Conservation (phyloP, 2,329 filamentous ascomycete genomes). For the Phyllosticta citrichinensis region DNA sequence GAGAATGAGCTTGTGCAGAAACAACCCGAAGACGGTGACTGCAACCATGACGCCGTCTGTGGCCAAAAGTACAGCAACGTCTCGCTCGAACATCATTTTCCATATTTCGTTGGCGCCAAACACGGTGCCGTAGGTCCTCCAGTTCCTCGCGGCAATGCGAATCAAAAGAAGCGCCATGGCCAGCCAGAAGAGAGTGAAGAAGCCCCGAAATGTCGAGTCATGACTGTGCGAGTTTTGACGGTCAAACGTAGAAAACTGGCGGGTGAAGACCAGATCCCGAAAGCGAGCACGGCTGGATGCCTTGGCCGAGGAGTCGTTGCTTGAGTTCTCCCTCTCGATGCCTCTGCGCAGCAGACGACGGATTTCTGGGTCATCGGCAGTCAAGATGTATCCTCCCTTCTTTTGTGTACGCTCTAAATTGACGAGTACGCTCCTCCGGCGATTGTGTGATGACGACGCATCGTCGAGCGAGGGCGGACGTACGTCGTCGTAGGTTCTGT, state of each 20-base stretch:
- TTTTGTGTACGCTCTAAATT: conserved; percentile 36
- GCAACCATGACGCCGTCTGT: conserved; percentile 63
- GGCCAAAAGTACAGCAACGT: conserved; percentile 41
- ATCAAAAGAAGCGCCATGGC: conserved; percentile 56
- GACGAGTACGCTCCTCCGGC: conserved; percentile 36
- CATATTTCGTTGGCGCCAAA: conserved; percentile 65
- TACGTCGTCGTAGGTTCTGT: conserved; percentile 5
- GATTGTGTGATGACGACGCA: conserved; percentile 5
- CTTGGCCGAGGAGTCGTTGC: conserved; percentile 18
- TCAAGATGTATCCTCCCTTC: conserved; percentile 39
- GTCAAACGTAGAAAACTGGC: conserved; percentile 65
- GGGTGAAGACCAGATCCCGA: conserved; percentile 57
- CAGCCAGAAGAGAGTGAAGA: conserved; percentile 73
- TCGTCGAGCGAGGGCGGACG: neutral
- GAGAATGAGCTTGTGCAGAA: conserved; percentile 52
- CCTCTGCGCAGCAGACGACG: conserved; percentile 35
- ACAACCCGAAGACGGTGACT: conserved; percentile 53
- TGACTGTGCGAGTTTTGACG: conserved; percentile 55
- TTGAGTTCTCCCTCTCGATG: conserved; percentile 33
- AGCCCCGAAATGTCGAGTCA: conserved; percentile 65
- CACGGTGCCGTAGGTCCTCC: conserved; percentile 55
- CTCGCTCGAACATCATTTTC: conserved; percentile 53
- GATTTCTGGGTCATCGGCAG: conserved; percentile 40
- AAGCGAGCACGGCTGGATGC: conserved; percentile 27
- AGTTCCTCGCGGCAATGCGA: conserved; percentile 59